Evolutionary conservation across 2,329 filamentous ascomycete genomes (phyloP), one percentile per base, ranked within the genome.

Genomic region (Mycosphaerella arachidis): DNA sequence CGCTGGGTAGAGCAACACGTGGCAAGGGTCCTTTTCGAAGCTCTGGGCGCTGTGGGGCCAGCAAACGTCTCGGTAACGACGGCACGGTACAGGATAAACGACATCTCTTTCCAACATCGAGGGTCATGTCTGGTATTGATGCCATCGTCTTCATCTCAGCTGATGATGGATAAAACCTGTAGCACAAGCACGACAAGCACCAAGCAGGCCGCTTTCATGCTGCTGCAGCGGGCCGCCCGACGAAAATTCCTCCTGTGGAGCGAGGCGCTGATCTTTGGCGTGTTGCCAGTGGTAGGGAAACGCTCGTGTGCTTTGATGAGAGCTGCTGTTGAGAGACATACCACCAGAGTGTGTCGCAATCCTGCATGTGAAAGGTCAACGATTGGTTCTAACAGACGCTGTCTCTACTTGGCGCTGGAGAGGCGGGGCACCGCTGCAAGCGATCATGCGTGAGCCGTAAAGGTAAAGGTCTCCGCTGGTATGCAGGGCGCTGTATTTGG

Each of bases 221-320:
- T 31, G 20, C 46, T 50, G 46, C 50, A 35, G 50, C 50, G 50
- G 50, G 50, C 50, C 50, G 50, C 50, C 50, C 50, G 20, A 35
- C 50, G 30, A 52, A 52, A 16, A 10, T 30, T 52, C n/a, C 50
- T 8, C 24, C 20, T 50, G 46, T 50, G 46, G 46, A 29, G 24
- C 10, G 12, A 18, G 43, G 16, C 20, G 48, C 48, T 27, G 48
- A 50, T 50, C 48, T 16, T 52, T 33, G 40, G 40, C 40, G 40
- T 43, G 40, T 43, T n/a, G 40, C 40, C 40, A 18, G 40, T 43
- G 40, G 13, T 4, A 43, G n/a, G n/a, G 18, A 8, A 43, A 43
- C 40, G 40, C 40, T 18, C 8, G 40, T 43, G 40, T 18, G 40
- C 40, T 13, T 16, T 37, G 10, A 10, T 37, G 10, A 10, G 4